These are phyloP conservation scores for Cercospora janseana DNA, from an alignment of 2,329 filamentous ascomycete genomes.

Conservation along the genomic window DNA sequence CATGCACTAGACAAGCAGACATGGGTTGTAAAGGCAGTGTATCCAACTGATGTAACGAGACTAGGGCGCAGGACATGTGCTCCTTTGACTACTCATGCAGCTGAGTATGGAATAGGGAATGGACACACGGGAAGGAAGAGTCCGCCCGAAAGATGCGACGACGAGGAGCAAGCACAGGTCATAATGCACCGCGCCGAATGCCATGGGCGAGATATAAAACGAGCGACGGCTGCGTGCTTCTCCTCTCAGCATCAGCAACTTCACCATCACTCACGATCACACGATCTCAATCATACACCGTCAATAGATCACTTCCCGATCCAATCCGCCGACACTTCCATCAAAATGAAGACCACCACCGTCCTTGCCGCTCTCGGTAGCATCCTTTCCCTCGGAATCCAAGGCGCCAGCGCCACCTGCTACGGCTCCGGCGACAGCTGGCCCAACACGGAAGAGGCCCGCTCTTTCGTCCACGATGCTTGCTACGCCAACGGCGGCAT, in stretches of 20 bases:
- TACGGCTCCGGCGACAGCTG: conserved; percentile 14
- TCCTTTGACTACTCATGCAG: too few relatives aligned
- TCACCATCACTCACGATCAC: not conserved
- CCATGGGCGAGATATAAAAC: not conserved
- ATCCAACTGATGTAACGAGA: too few relatives aligned
- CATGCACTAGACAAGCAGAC: too few relatives aligned
- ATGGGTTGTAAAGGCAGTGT: too few relatives aligned
- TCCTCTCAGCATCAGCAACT: not conserved
- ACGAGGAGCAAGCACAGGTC: too few relatives aligned
- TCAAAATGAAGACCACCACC: conserved; percentile 1
- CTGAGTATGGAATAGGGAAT: too few relatives aligned
- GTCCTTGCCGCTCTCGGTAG: not conserved
- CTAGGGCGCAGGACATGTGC: too few relatives aligned
- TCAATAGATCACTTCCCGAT: not conserved
- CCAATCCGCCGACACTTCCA: not conserved
- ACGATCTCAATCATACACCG: not conserved
- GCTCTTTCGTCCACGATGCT: conserved; percentile 14
- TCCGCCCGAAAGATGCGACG: too few relatives aligned
- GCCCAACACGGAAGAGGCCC: conserved; percentile 14
- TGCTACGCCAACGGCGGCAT: conserved; percentile 20
- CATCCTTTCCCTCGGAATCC: not conserved
- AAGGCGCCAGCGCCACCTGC: conserved; percentile 10
- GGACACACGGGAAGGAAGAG: too few relatives aligned
- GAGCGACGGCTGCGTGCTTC: not conserved
- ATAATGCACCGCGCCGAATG: too few relatives aligned